These are phyloP conservation scores for Hyphopichia burtonii DNA, from an alignment of 1,139 yeast species.

Conservation along the genomic window DNA sequence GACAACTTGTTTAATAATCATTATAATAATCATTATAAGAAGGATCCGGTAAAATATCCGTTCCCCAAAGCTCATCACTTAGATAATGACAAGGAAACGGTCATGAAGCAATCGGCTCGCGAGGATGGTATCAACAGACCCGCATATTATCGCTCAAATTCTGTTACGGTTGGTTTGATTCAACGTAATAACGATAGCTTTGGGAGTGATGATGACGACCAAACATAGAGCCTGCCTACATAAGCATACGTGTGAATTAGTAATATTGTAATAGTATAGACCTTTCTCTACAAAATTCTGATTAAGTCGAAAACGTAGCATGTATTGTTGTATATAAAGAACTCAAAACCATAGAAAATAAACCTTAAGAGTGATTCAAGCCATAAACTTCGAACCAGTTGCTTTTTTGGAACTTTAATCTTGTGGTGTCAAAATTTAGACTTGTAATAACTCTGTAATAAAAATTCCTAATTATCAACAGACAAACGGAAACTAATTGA, in stretches of 20 bases:
- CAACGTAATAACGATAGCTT: conserved; percentile 21
- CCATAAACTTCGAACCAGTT: neutral
- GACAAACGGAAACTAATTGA: neutral
- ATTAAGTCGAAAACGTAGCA: neutral
- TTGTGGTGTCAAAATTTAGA: neutral
- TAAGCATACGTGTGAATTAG: neutral
- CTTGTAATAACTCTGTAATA: neutral
- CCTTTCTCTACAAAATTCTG: no score
- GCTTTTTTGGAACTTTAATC: neutral
- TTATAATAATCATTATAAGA: conserved; percentile 48
- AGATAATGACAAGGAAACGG: conserved; percentile 34
- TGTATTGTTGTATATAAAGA: neutral
- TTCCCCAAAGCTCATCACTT: conserved; percentile 43
- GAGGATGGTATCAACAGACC: conserved; percentile 26
- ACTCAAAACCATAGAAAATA: neutral
- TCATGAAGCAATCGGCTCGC: conserved; percentile 17
- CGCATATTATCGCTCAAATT: conserved; percentile 35
- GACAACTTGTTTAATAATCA: conserved; percentile 14
- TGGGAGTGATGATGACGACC: neutral
- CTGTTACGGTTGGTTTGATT: conserved; percentile 42
- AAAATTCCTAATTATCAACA: neutral
- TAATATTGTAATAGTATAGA: neutral
- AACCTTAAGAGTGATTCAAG: neutral
- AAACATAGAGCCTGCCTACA: neutral
- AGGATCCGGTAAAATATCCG: conserved; percentile 37